Evolutionary conservation across 805 yeast species (phyloP).

Genomic region (Candida mattraensis): DNA sequence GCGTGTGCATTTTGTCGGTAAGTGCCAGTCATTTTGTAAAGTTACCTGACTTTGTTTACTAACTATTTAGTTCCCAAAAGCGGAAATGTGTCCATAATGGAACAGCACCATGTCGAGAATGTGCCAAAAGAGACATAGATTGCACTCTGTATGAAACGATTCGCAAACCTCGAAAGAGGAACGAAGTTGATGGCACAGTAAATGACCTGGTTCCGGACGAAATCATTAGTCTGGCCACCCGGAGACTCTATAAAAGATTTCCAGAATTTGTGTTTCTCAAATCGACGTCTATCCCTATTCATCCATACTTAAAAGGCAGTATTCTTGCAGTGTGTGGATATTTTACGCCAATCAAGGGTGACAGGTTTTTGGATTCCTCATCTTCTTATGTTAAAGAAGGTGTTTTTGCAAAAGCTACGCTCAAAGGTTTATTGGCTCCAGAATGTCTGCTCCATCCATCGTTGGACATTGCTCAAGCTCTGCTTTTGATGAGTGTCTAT

Average conservation of each 20-base stretch:
- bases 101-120: conserved; percentile 6
- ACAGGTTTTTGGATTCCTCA: conserved; percentile 2
- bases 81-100: conserved; percentile 9
- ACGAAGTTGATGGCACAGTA: not conserved
- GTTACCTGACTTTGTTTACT: no score
- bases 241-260: conserved; percentile 3
- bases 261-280: conserved; percentile 7
- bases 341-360: conserved; percentile 3
- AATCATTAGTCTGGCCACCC: not conserved
- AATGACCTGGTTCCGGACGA: not conserved
- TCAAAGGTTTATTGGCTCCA: conserved; percentile 2
- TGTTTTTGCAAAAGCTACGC: conserved; percentile 2
- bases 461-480: conserved; percentile 6
- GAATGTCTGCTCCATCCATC: conserved; percentile 4
- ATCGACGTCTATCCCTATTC: conserved; percentile 8
- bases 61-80: conserved; percentile 7
- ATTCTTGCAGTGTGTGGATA: conserved; percentile 10
- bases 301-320: conserved; percentile 4
- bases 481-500: conserved; percentile 7
- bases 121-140: conserved; percentile 1
- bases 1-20: no score
- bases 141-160: conserved; percentile 5
- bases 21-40: no score
- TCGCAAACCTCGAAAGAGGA: conserved; percentile 2
- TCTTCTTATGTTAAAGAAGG: conserved; percentile 4